A percentile compares a stretch with the other conserved stretches of the same genome.
phyloP scores from a whole-genome alignment of 2,329 filamentous ascomycete genomes.

The Scopulariopsis brevicaulis region DNA sequence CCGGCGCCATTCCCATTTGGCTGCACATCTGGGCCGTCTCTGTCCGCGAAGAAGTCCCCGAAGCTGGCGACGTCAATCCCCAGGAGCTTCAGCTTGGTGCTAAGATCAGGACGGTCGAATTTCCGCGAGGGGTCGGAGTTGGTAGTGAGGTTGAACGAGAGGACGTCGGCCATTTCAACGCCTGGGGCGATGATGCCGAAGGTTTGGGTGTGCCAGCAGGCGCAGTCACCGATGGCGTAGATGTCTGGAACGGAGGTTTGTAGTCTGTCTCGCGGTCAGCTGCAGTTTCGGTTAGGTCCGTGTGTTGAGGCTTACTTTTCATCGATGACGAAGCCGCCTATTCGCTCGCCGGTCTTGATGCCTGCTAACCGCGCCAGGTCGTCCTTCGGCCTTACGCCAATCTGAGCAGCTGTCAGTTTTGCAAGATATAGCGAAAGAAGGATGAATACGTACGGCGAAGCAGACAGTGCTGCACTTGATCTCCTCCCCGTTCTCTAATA shows the following conservation, averaged over 20 bases:
- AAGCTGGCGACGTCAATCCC: slow-evolving; percentile 90
- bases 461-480: slow-evolving; percentile 74
- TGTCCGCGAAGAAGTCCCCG: slow-evolving; percentile 85
- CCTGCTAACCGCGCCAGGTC: slow-evolving; percentile 60
- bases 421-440: neutral
- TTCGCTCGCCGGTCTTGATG: slow-evolving; percentile 59
- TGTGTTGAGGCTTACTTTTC: slow-evolving; percentile 22
- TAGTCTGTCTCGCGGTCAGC: slow-evolving; percentile 21
- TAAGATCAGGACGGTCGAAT: slow-evolving; percentile 77
- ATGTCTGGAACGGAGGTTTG: slow-evolving; percentile 61
- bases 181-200: slow-evolving; percentile 85
- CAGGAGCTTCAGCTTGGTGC: slow-evolving; percentile 82
- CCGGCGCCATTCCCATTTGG: slow-evolving; percentile 26
- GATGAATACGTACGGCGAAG: slow-evolving; percentile 46
- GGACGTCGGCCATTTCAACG: slow-evolving; percentile 84
- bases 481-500: slow-evolving; percentile 69
- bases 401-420: slow-evolving; percentile 18
- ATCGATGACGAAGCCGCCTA: slow-evolving; percentile 65
- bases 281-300: neutral
- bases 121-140: slow-evolving; percentile 57
- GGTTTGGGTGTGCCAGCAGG: slow-evolving; percentile 77
- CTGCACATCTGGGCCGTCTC: slow-evolving; percentile 68
- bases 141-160: slow-evolving; percentile 82
- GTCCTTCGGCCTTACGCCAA: slow-evolving; percentile 73
- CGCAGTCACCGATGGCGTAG: slow-evolving; percentile 85